phyloP scores from a whole-genome alignment of 2,329 filamentous ascomycete species.

The Alternaria viburni region DNA sequence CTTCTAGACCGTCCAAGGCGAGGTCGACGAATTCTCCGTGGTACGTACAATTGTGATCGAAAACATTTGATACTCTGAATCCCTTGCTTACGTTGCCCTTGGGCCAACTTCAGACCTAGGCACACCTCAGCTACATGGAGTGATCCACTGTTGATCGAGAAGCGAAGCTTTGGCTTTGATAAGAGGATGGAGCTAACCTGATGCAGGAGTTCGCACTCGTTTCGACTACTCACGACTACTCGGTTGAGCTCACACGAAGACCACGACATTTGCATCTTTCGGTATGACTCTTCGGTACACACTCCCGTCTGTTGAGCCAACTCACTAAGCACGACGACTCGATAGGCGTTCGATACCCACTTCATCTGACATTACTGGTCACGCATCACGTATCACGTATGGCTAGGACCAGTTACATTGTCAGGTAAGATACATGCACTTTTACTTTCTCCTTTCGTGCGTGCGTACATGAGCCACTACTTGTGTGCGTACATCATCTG shows the following conservation, averaged over 20 bases:
- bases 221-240: background rate
- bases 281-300: conserved; percentile 30
- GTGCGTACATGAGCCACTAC: background rate
- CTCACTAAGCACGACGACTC: conserved; percentile 30
- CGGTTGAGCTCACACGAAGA: conserved; percentile 20
- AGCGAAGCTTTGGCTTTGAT: conserved; percentile 3
- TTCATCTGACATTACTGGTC: conserved; percentile 2
- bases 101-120: conserved; percentile 20
- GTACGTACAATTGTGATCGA: conserved; percentile 11
- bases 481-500: background rate
- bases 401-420: conserved; percentile 1
- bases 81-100: conserved; percentile 29
- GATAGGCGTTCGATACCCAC: conserved; percentile 38
- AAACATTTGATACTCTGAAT: conserved; percentile 4
- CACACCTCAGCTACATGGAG: background rate
- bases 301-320: conserved; percentile 12
- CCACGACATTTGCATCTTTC: conserved; percentile 25
- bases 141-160: background rate
- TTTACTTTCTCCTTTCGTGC: background rate
- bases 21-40: background rate
- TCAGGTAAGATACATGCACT: conserved; percentile 11
- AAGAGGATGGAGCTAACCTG: conserved; percentile 9
- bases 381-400: background rate
- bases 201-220: conserved; percentile 3
- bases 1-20: background rate